A percentile compares a stretch with the other conserved stretches of the same genome.
phyloP scores from a whole-genome alignment of 768 basidiomycete species.

The Trametes cubensis region DNA sequence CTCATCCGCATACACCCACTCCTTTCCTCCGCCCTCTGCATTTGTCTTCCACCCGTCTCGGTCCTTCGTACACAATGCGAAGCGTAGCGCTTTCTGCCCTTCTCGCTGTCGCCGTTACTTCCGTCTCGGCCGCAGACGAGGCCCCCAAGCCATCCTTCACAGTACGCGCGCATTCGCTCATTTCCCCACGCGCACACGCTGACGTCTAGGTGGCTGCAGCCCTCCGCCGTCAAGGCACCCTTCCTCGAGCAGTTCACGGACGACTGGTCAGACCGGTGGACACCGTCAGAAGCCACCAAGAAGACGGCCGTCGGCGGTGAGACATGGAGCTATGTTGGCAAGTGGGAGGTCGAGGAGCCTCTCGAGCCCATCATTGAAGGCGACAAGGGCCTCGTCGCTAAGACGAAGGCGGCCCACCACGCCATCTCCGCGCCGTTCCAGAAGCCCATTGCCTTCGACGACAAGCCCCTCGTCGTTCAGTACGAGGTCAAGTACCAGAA shows the following conservation, averaged over 20 bases:
- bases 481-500: constrained; percentile 99
- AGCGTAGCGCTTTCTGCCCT: constrained; percentile 80
- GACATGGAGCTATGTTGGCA: constrained; percentile 96
- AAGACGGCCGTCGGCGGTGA: constrained; percentile 95
- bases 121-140: constrained; percentile 60
- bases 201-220: constrained; percentile 43
- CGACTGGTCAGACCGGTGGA: constrained; percentile 92
- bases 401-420: constrained; percentile 97
- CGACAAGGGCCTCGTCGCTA: constrained; percentile 91
- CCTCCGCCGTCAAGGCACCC: constrained; percentile 77
- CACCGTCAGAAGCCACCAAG: constrained; percentile 95
- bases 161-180: constrained; percentile 42
- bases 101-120: constrained; percentile 66
- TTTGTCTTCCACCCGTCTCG: constrained; percentile 42
- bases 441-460: constrained; percentile 74
- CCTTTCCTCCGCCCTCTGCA: constrained; percentile 38
- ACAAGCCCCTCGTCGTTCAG: constrained; percentile 90
- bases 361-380: constrained; percentile 74
- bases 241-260: constrained; percentile 97
- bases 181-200: not conserved
- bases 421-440: constrained; percentile 95
- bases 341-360: constrained; percentile 95
- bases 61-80: constrained; percentile 85
- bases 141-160: constrained; percentile 70
- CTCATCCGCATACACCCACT: constrained; percentile 41